A percentile compares a stretch with the other conserved stretches of the same genome.
Conservation (phyloP, 306 rosid genomes). For the Ceratonia siliqua region DNA sequence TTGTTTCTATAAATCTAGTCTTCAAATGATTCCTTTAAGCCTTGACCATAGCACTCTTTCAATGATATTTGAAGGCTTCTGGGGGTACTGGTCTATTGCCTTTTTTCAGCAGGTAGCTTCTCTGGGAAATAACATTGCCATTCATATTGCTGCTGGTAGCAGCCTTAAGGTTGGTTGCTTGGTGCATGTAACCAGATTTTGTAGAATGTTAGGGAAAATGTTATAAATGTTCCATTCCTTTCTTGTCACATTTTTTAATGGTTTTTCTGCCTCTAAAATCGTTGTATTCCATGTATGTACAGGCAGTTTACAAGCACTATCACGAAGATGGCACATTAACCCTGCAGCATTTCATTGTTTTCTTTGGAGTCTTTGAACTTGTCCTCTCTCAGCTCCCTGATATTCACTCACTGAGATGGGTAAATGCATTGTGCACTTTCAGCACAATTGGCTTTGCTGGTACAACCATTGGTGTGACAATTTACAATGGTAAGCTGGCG, state of each 20-base stretch:
- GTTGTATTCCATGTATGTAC: neutral
- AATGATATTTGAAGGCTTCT: conserved; percentile 52
- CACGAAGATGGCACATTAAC: conserved; percentile 55
- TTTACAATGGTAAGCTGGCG: conserved; percentile 56
- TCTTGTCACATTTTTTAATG: neutral
- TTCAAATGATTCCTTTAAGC: neutral
- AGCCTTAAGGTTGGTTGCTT: conserved; percentile 63
- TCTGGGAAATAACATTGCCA: conserved; percentile 78
- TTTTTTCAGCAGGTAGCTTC: conserved; percentile 80
- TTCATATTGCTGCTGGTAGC: conserved; percentile 82
- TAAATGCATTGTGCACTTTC: conserved; percentile 80
- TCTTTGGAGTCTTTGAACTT: conserved; percentile 74
- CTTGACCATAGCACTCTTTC: conserved; percentile 16
- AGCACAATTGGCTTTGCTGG: conserved; percentile 76
- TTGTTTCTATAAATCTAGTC: neutral
- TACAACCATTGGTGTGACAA: conserved; percentile 71
- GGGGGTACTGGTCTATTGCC: conserved; percentile 83
- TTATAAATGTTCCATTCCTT: neutral
- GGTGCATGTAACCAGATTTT: conserved; percentile 6
- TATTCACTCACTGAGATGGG: conserved; percentile 78
- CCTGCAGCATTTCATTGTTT: conserved; percentile 67
- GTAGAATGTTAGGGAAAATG: neutral
- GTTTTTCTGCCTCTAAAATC: neutral
- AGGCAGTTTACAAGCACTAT: conserved; percentile 72
- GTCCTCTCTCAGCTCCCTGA: conserved; percentile 76